Base-by-base conservation (phyloP, 768 basidiomycete genomes). In the Rhizopogon sp. region DNA sequence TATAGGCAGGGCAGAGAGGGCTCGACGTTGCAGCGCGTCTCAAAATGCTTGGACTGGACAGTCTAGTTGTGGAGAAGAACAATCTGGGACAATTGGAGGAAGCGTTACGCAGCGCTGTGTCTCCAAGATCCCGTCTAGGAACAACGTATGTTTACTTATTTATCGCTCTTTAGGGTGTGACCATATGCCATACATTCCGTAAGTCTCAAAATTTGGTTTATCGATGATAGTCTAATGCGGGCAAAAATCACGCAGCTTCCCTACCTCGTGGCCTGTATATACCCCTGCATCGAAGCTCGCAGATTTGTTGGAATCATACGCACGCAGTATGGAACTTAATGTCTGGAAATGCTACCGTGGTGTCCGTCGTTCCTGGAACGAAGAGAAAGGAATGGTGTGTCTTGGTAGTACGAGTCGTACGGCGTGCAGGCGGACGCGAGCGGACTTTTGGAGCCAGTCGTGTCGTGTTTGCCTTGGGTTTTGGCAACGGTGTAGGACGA, bases 231-330 rank as follows among this genome's bases (percentile, higher is more conserved):
- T 5, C 25, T 17, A 22, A 50, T 35, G 56, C 33, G 10, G 33
- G 3, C 31, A 25, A 39, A 7, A 10, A 6, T 2, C 2, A 11
- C 5, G 25, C 33, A 83, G 81, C 22, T 85, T 84, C 67, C 85
- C 83, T 4, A 59, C 75, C 1, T 77, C 76, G 14, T 85, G 83
- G 83, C 83, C 82, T 0, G 76, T 80, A 5, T 84, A 74, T 47
- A 73, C 76, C 3, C 82, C 84, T 4, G 82, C 83, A 13, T 20
- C 59, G 43, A 62, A 84, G 77, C 66, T 88, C 13, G 86, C 84
- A 0, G 79, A 82, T 56, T 87, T 83, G 83, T 74, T 88, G 3
- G 86, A 87, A 67, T 73, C 67, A 54, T 88, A 86, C 62, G 83
- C 82, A 1, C 74, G 80, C 11, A 62, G 74, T 2, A 66, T 87